Base-by-base conservation (phyloP, 2,329 filamentous ascomycete species). In the Thermomyces lanuginosus region DNA sequence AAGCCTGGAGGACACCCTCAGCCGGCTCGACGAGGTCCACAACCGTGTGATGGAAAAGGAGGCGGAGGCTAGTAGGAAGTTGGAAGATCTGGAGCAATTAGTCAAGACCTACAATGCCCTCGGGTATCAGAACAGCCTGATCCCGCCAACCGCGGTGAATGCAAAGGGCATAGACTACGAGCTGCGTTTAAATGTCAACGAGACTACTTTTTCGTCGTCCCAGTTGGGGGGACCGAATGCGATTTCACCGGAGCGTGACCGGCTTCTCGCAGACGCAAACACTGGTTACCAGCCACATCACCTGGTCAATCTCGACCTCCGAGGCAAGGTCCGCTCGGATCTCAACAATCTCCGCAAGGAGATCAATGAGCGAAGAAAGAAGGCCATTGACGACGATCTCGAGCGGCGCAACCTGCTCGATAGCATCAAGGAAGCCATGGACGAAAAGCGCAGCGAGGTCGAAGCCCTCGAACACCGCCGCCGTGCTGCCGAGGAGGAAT, bases 391-490 rank as follows among this genome's bases (percentile, higher is more conserved):
- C 46, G 73, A 76, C 27, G 89, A 93, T 63, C 79, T 93, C 68
- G 86, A 89, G 46, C 83, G 92, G 39, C 79, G 92, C 44, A 89
- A 95, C 49, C 65, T 92, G 36, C 69, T 98, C 6, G 84, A 95
- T 50, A 81, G 79, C 40, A 86, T 93, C 49, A 89, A 89, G 51
- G 91, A 98, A 55, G 83, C 84, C 9, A 89, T 98, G 53, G 84
- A 93, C 48, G 86, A 98, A 55, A 93, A 92, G 59, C 69, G 76
- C 35, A 77, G 75, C 38, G 89, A 98, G 49, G 81, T 98, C 10
- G 86, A 93, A 48, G 79, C 82, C 3, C 63, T 98, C 9, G 79
- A 86, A 40, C 86, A 95, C 52, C 72, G 79, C 22, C 79, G 92
- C 23, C 72, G 80, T 17, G 80, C 80, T 10, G 84, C 86, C 0